A percentile compares a stretch with the other conserved stretches of the same genome.
Evolutionary conservation across 108 stramenopile species (phyloP).

Genomic region (Fragilariopsis cylindrus): DNA sequence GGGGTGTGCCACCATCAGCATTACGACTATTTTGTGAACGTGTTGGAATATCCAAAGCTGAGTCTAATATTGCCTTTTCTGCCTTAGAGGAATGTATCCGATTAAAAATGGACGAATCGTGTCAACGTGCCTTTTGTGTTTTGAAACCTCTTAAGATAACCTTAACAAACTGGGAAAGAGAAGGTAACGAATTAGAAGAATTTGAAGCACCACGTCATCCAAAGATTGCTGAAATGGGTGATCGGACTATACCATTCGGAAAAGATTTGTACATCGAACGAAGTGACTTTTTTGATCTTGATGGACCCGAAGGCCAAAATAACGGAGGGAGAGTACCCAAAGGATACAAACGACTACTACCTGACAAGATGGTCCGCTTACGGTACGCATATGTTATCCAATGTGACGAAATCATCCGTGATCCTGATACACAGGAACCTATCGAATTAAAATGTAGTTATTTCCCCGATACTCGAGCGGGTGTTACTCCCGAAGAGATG

Average conservation of each 20-base stretch:
- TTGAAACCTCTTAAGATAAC: slow-evolving; percentile 85
- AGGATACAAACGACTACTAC: slow-evolving; percentile 87
- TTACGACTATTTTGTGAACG: slow-evolving; percentile 87
- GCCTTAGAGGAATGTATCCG: slow-evolving; percentile 86
- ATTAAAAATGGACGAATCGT: slow-evolving; percentile 79
- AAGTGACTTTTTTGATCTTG: slow-evolving; percentile 86
- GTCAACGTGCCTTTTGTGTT: slow-evolving; percentile 79
- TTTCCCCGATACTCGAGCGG: slow-evolving; percentile 81
- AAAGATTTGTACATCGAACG: slow-evolving; percentile 81
- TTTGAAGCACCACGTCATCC: slow-evolving; percentile 84
- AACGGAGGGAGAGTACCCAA: slow-evolving; percentile 69
- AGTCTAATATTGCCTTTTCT: slow-evolving; percentile 83
- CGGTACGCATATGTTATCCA: slow-evolving; percentile 88
- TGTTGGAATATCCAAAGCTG: slow-evolving; percentile 89
- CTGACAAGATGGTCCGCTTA: slow-evolving; percentile 75
- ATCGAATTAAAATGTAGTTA: slow-evolving; percentile 74
- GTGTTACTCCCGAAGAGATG: slow-evolving; percentile 80
- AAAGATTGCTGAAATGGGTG: slow-evolving; percentile 71
- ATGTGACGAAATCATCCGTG: slow-evolving; percentile 83
- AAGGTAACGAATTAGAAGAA: slow-evolving; percentile 44
- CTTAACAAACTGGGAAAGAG: slow-evolving; percentile 80
- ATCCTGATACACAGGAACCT: slow-evolving; percentile 68
- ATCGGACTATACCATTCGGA: slow-evolving; percentile 81
- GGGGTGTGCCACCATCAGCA: slow-evolving; percentile 86
- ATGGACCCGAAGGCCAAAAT: slow-evolving; percentile 72